These are phyloP conservation scores for Pseudonitzschia multistriata DNA, from an alignment of 108 stramenopile species.

Conservation along the genomic window DNA sequence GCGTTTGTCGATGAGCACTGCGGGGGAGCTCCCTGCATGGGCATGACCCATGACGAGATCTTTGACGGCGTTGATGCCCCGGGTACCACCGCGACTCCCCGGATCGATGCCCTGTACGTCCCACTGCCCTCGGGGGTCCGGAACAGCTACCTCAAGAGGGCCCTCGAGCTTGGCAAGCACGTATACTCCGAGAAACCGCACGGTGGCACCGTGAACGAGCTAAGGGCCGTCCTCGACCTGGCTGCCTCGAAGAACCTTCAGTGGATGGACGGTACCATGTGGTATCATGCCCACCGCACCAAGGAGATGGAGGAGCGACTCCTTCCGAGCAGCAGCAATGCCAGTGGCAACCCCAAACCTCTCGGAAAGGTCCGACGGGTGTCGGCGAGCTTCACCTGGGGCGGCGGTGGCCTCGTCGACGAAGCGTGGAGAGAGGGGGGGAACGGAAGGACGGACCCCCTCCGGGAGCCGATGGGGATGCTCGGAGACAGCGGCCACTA, in stretches of 20 bases:
- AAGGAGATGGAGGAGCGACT: not conserved
- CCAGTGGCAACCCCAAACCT: too few relatives aligned
- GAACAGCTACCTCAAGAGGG: not conserved
- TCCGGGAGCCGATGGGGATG: not conserved
- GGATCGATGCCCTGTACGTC: conserved; percentile 8
- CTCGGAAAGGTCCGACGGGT: conserved; percentile 4
- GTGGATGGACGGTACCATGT: conserved; percentile 11
- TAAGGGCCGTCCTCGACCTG: not conserved
- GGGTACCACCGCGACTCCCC: not conserved
- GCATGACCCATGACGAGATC: conserved; percentile 1
- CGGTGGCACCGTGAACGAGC: conserved; percentile 1
- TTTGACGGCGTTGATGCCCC: not conserved
- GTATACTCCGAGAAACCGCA: conserved; percentile 1
- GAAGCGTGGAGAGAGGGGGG: not conserved
- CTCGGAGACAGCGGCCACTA: conserved; percentile 4
- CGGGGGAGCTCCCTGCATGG: not conserved
- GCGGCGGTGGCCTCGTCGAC: conserved; percentile 5
- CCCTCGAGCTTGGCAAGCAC: not conserved
- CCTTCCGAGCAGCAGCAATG: not conserved
- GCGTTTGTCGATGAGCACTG: not conserved
- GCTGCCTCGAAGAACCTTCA: not conserved
- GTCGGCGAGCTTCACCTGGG: conserved; percentile 4
- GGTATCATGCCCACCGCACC: conserved; percentile 5
- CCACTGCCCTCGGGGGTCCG: not conserved
- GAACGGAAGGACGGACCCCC: not conserved